These are phyloP conservation scores for Cutaneotrichosporon cavernicola DNA, from an alignment of 1,284 basidiomycete genomes.

Conservation along the genomic window DNA sequence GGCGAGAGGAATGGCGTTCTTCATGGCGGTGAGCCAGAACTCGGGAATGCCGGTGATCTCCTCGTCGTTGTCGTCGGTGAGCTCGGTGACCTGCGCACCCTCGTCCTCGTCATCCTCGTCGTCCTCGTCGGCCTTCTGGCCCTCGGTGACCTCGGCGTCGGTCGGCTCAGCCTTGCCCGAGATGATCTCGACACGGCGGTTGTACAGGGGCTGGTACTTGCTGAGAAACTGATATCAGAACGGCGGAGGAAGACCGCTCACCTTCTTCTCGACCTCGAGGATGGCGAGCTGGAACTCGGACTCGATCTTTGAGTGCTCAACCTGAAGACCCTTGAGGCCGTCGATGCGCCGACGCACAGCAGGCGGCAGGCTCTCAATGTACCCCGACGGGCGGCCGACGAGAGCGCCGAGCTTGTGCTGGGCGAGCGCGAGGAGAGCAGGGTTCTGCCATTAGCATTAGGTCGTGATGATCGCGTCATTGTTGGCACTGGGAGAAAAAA, in stretches of 20 bases:
- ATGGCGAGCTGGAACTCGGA: conserved; percentile 96
- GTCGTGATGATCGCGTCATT: not conserved
- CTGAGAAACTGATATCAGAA: conserved; percentile 68
- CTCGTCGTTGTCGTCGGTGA: conserved; percentile 49
- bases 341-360: conserved; percentile 83
- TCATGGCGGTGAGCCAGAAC: conserved; percentile 96
- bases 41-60: conserved; percentile 73
- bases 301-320: conserved; percentile 88
- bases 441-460: conserved; percentile 49
- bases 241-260: conserved; percentile 45
- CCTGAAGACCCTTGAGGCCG: conserved; percentile 91
- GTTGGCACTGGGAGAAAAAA: not conserved
- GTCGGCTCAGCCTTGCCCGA: conserved; percentile 74
- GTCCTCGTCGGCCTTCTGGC: conserved; percentile 63
- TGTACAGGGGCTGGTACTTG: conserved; percentile 81
- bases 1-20: conserved; percentile 82
- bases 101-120: conserved; percentile 57
- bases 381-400: conserved; percentile 77
- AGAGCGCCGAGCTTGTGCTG: conserved; percentile 66
- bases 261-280: conserved; percentile 95
- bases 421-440: conserved; percentile 61
- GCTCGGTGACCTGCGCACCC: conserved; percentile 51
- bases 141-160: conserved; percentile 76
- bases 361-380: conserved; percentile 79
- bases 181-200: conserved; percentile 81